Evolutionary conservation across 352 stramenopile genomes (phyloP).

Genomic region (Thraustochytrium striatum): DNA sequence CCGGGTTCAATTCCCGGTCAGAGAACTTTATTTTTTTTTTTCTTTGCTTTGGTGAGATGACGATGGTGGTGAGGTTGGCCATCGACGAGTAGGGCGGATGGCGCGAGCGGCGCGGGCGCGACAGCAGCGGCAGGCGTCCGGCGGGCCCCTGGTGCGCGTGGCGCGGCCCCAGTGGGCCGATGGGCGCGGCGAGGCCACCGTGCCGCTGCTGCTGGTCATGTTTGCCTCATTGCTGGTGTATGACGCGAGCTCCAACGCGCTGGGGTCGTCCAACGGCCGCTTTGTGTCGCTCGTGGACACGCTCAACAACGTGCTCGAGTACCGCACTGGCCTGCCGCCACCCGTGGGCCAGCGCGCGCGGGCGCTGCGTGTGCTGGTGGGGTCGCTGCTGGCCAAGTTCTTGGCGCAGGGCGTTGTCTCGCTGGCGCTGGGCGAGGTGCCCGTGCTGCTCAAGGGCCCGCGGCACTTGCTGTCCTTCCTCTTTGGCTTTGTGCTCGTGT

Average conservation of each 20-base stretch:
- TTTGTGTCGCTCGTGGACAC: conserved; percentile 47
- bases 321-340: neutral
- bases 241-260: conserved; percentile 32
- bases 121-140: no score
- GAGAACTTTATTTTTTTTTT: no score
- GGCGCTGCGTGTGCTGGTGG: neutral
- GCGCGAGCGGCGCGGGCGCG: no score
- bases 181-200: no score
- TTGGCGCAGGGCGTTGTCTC: conserved; percentile 20
- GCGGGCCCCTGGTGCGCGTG: no score
- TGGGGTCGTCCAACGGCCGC: conserved; percentile 44
- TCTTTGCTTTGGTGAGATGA: no score
- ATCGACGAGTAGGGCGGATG: no score
- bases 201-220: no score
- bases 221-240: conserved; percentile 23
- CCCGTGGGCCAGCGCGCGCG: neutral
- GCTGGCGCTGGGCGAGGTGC: conserved; percentile 16
- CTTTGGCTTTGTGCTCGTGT: conserved; percentile 30
- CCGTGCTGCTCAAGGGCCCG: conserved; percentile 46
- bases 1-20: no score
- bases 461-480: conserved; percentile 47
- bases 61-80: no score
- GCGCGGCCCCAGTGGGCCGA: no score
- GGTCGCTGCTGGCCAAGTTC: conserved; percentile 42
- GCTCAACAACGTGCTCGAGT: conserved; percentile 33